These are phyloP conservation scores for Aspergillus texensis DNA, from an alignment of 2,329 filamentous ascomycete genomes.

Conservation along the genomic window DNA sequence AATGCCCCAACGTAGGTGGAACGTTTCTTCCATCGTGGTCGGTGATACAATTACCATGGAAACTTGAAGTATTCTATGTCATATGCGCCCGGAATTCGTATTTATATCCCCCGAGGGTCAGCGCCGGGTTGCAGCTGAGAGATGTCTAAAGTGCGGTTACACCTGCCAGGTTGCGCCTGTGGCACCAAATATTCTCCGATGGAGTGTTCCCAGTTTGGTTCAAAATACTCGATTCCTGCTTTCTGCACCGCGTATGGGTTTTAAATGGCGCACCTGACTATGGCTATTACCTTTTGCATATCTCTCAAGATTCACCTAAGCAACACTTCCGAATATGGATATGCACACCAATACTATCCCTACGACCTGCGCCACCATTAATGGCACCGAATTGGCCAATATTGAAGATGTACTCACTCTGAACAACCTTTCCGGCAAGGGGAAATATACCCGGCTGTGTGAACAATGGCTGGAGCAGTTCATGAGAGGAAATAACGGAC, in stretches of 20 bases:
- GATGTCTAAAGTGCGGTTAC: not conserved
- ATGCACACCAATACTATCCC: not conserved
- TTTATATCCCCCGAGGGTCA: not conserved
- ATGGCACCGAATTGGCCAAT: constrained; percentile 4
- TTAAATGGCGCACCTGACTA: not conserved
- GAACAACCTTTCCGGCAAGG: constrained; percentile 10
- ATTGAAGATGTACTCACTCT: constrained; percentile 9
- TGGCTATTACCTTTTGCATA: not conserved
- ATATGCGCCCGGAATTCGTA: not conserved
- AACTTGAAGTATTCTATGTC: not conserved
- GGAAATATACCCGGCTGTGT: constrained; percentile 14
- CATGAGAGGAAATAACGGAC: not conserved
- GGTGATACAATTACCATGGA: too few relatives aligned
- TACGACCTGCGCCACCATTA: constrained; percentile 9
- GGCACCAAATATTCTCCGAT: not conserved
- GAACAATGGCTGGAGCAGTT: constrained; percentile 17
- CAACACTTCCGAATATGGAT: not conserved
- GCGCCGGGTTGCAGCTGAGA: not conserved
- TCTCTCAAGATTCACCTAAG: not conserved
- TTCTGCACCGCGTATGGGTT: not conserved
- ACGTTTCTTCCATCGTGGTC: not conserved
- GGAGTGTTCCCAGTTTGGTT: not conserved
- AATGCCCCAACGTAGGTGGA: not conserved
- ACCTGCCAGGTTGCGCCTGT: not conserved
- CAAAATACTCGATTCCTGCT: not conserved